Conservation (phyloP, 2,329 filamentous ascomycete genomes). For the Arthrocladium fulminans region DNA sequence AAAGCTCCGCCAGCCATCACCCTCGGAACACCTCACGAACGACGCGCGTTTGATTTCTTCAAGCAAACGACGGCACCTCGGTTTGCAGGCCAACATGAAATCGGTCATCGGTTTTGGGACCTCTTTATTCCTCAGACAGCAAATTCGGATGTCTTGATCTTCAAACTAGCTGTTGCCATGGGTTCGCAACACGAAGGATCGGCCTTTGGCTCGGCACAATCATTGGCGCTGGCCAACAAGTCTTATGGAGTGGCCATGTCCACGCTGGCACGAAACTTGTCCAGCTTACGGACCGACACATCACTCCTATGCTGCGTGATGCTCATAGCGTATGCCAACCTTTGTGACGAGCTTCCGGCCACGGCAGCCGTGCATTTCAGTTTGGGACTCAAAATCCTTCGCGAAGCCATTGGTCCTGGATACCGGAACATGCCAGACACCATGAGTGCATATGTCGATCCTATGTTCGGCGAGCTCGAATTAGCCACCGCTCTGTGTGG, state of each 20-base stretch:
- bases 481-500: neutral
- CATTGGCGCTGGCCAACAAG: neutral
- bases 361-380: constrained; percentile 2
- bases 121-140: neutral
- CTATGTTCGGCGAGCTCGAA: constrained; percentile 1
- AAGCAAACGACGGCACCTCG: neutral
- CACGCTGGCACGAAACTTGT: neutral
- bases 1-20: neutral
- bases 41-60: constrained; percentile 3
- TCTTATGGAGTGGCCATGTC: neutral
- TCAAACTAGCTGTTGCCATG: constrained; percentile 1
- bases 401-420: neutral
- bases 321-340: constrained; percentile 2
- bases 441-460: neutral
- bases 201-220: neutral
- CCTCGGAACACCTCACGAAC: neutral
- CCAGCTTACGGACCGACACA: neutral
- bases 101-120: neutral
- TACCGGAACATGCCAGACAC: neutral
- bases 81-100: constrained; percentile 2
- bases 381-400: constrained; percentile 1
- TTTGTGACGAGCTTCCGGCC: constrained; percentile 3
- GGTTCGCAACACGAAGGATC: neutral
- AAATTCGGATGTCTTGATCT: neutral
- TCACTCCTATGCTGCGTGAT: neutral